Evolutionary conservation across 352 stramenopile species (phyloP), one percentile per base, ranked within the genome.

Genomic region (Phytopythium oedochilum): DNA sequence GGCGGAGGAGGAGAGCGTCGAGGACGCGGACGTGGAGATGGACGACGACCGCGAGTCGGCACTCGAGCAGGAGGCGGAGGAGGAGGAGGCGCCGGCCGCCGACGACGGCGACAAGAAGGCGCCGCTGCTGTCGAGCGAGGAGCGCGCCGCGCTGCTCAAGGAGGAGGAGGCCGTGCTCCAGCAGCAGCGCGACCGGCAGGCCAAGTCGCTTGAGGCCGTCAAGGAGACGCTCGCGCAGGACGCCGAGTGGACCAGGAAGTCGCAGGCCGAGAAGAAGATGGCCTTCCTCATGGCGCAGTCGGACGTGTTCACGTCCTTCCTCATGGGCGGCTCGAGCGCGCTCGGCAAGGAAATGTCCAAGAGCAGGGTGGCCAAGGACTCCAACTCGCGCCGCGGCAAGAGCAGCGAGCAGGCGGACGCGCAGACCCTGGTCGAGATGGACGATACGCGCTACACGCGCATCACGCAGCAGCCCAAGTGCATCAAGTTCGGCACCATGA

Each of bases 401-500:
- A 76, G 66, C 40, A 77, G 67, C 46, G 86, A 94, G 59, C 69
- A 86, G 45, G 74, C 74, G 2, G 83, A 92, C 45, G 79, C 84
- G 7, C 75, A 89, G 36, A 71, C 80, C 1, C 49, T 91, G 25
- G 64, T 83, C 35, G 85, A 91, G 44, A 88, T 89, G 78, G 82
- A 90, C 32, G 82, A 94, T 50, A 78, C 83, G 26, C 77, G 85
- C 34, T 90, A 88, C 56, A 93, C 83, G 52, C 75, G 85, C 39
- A 66, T 94, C 28, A 91, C 82, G 34, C 84, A 89, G 55, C 85
- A 94, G 65, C 85, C 85, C 35, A 79, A 80, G 14, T 74, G 64
- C 54, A 94, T 94, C 63, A 86, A 90, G 59, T 92, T 91, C 55
- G 85, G 85, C 40, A 91, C 78, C 25, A 94, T 96, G 84, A 94